Percentiles rank a stretch among this genome's conserved stretches.
Conservation (phyloP, 495 filamentous ascomycete species). For the Clavariopsis aquatica region DNA sequence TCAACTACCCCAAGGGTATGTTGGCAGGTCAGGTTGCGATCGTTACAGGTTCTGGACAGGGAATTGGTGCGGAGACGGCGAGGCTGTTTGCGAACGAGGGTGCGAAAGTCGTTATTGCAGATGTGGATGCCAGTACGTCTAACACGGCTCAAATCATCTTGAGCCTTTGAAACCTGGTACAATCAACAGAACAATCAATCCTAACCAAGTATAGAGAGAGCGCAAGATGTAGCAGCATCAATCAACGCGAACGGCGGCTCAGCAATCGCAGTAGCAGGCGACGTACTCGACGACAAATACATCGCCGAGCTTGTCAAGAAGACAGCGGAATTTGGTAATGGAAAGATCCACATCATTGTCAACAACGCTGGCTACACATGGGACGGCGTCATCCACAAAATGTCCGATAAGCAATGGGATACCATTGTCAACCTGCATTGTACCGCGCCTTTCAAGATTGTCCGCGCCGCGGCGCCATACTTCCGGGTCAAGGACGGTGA, state of each 20-base stretch:
- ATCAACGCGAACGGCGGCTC: constrained; percentile 68
- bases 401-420: constrained; percentile 88
- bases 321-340: constrained; percentile 74
- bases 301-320: constrained; percentile 68
- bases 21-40: constrained; percentile 80
- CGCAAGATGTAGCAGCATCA: constrained; percentile 57
- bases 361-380: constrained; percentile 90
- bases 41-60: constrained; percentile 84
- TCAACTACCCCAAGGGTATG: constrained; percentile 77
- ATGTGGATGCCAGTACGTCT: constrained; percentile 71
- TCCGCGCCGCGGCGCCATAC: constrained; percentile 76
- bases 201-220: constrained; percentile 56
- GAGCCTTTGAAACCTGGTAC: no score
- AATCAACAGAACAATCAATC: neutral
- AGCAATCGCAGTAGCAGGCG: constrained; percentile 70
- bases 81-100: constrained; percentile 82
- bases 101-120: constrained; percentile 77
- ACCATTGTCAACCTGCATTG: constrained; percentile 79
- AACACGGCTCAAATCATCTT: no score
- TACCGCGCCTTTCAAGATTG: constrained; percentile 79
- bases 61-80: constrained; percentile 83
- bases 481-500: constrained; percentile 84
- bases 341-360: constrained; percentile 85
- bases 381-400: constrained; percentile 92
- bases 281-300: constrained; percentile 68